Evolutionary conservation across 305 asterid species (phyloP), one percentile per base, ranked within the genome.

Genomic region (Petunia hybrid): DNA sequence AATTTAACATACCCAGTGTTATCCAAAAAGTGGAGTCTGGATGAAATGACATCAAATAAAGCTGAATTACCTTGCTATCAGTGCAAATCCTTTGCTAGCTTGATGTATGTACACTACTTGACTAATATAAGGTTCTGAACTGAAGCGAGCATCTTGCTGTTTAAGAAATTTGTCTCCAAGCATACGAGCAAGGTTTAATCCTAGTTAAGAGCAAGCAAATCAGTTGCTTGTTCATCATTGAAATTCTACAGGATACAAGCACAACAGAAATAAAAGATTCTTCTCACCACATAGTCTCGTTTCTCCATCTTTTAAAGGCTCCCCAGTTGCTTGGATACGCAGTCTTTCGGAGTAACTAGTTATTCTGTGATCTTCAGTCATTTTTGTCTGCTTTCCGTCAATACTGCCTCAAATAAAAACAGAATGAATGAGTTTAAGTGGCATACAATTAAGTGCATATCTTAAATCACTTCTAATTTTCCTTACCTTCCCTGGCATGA

Each of bases 151-250:
- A 70, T 94, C 99, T 81, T 94, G 98, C 87, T 94, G 95, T 88
- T 97, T 97, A 78, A 97, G 92, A 89, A 93, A 97, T 78, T 94
- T 97, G 89, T 97, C 99, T 68, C 99, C 99, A 5, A 97, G 97
- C 99, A 97, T 92, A 83, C 99, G 88, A 80, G 94, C 98, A 39
- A 97, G 99, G 87, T 97, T 97, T 79, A 97, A 87, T 75, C 99
- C 99, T 97, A 86, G 77, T 68, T 48, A 82, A 71, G 82, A 42
- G 65, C 45, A 70, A 83, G 76, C 59, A 81, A 66, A 65, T 77
- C 51, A 82, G 82, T 76, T 83, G 0, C 75, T 43, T 73, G 84
- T 78, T 83, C 0, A 56, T 39, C 68, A 65, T 79, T 82, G 79
- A 63, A 76, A 64, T 42, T 82, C 0, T 36, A 67, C 36, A 81